Evolutionary conservation across 1,139 yeast genomes (phyloP), one percentile per base, ranked within the genome.

Genomic region (Taiozyma sp.): DNA sequence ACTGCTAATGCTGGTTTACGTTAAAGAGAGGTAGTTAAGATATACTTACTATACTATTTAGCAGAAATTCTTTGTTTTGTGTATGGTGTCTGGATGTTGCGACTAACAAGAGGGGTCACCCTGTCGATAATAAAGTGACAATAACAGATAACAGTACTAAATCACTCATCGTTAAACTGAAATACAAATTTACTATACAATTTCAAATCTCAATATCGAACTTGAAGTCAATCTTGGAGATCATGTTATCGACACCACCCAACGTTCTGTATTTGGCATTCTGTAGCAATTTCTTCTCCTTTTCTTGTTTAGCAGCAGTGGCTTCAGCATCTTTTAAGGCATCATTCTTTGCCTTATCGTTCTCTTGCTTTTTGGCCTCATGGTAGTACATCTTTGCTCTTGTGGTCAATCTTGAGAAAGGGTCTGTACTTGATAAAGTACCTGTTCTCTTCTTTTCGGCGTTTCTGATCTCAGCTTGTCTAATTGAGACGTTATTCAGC

Each of bases 331-430:
- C 65, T 46, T 69, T 69, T 49, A 67, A 67, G 14, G 76, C 76
- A 53, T 70, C 70, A 39, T 69, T 75, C 52, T 69, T 68, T 8
- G 75, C 76, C 60, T 70, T 72, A 57, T 70, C 75, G 50, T 75
- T 77, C 60, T 76, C 79, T 48, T 73, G 77, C 43, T 69, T 67
- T 51, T 72, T 75, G 12, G 72, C 64, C 50, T 73, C 76, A 55
- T 78, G 76, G 57, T 92, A 91, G 68, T 90, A 92, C 55, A 90
- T 84, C 64, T 88, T 81, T 0, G 97, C 88, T 54, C 83, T 84
- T 0, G 97, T 92, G 66, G 90, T 86, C 64, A 93, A 78, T 67
- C 98, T 80, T 56, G 90, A 83, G 69, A 93, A 93, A 36, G 99
- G 98, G 71, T 93, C 96, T 9, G 86, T 81, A 49, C 73, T 77